These are phyloP conservation scores for Mortierella sp. DNA, from an alignment of 371 early-diverging fungal genomes.

Conservation along the genomic window DNA sequence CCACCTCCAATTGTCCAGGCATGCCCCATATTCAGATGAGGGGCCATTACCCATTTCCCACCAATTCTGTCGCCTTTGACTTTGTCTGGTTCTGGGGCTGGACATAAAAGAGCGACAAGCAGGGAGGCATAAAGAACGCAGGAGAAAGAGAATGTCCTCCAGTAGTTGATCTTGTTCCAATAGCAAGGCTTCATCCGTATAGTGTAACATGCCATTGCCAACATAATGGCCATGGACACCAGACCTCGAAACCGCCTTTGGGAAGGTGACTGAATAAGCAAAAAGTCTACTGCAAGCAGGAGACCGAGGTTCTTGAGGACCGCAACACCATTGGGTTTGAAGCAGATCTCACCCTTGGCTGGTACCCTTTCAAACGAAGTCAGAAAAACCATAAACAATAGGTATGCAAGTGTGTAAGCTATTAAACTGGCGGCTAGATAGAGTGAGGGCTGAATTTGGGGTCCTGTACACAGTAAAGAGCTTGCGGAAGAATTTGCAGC, in stretches of 20 bases:
- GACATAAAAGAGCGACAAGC: constrained; percentile 65
- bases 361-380: constrained; percentile 80
- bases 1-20: constrained; percentile 52
- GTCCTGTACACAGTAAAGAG: constrained; percentile 39
- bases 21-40: constrained; percentile 35
- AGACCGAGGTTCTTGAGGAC: constrained; percentile 76
- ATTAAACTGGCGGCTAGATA: constrained; percentile 73
- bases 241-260: constrained; percentile 67
- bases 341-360: constrained; percentile 75
- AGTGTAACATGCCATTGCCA: constrained; percentile 74
- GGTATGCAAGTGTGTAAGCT: constrained; percentile 74
- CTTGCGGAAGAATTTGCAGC: constrained; percentile 16
- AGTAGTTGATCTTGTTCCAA: constrained; percentile 72
- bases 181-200: constrained; percentile 71
- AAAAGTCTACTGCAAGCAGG: constrained; percentile 65
- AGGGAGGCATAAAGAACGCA: constrained; percentile 70
- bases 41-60: constrained; percentile 46
- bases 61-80: constrained; percentile 17
- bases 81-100: constrained; percentile 60
- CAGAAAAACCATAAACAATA: constrained; percentile 75
- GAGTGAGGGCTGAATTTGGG: constrained; percentile 33
- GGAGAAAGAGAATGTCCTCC: constrained; percentile 69
- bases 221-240: constrained; percentile 65
- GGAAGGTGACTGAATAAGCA: constrained; percentile 69
- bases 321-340: constrained; percentile 76